A percentile compares a stretch with the other conserved stretches of the same genome.
phyloP scores from a whole-genome alignment of 768 basidiomycete species.

The Agrocybe pediades region DNA sequence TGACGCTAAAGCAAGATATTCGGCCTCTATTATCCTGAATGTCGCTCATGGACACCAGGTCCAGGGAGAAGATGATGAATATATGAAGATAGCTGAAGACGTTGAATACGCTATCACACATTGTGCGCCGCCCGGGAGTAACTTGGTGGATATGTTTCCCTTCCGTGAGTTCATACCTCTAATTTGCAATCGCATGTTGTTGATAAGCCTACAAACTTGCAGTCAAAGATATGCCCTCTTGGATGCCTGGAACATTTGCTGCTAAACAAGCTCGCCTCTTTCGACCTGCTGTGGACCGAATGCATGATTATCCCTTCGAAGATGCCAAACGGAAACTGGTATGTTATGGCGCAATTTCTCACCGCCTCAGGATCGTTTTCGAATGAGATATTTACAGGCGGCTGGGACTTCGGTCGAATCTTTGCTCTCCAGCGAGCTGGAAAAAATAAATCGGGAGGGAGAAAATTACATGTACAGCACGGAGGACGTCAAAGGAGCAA shows the following conservation, averaged over 20 bases:
- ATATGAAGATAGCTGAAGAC: constrained; percentile 43
- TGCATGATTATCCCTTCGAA: constrained; percentile 52
- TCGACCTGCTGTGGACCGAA: constrained; percentile 44
- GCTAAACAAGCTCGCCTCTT: constrained; percentile 48
- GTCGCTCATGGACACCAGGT: constrained; percentile 51
- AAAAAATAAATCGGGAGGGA: constrained; percentile 12
- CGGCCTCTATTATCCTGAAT: constrained; percentile 30
- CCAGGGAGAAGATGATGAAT: constrained; percentile 45
- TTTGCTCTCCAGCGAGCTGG: neutral
- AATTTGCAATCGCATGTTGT: neutral
- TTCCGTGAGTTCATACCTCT: constrained; percentile 28
- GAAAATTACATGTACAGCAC: constrained; percentile 15
- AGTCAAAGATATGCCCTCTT: constrained; percentile 59
- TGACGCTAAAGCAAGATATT: neutral
- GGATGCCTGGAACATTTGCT: constrained; percentile 63
- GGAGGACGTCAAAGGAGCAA: constrained; percentile 20
- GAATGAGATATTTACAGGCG: too few relatives aligned
- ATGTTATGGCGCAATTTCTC: constrained; percentile 2
- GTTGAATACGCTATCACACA: constrained; percentile 49
- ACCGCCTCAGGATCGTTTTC: too few relatives aligned
- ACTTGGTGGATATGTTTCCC: constrained; percentile 47
- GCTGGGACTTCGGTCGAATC: too few relatives aligned
- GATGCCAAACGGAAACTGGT: constrained; percentile 63
- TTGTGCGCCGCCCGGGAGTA: constrained; percentile 47
- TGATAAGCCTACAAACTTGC: too few relatives aligned